Conservation (phyloP, 2,329 filamentous ascomycete genomes). For the Coniochaeta sp. region DNA sequence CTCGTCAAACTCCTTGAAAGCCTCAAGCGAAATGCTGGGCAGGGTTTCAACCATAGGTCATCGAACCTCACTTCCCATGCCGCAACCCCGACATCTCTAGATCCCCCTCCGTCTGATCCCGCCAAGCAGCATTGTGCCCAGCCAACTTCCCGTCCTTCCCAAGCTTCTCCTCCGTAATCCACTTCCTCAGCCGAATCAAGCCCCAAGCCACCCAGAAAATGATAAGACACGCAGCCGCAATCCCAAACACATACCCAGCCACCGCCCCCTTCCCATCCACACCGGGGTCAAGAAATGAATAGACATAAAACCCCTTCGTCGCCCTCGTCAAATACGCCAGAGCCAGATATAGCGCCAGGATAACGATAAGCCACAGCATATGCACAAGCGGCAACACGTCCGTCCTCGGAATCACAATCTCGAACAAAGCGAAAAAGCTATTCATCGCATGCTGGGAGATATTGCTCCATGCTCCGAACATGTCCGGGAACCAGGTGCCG, state of each 20-base stretch:
- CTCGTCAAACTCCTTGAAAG: not conserved
- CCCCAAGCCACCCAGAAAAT: constrained; percentile 45
- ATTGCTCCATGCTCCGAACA: constrained; percentile 56
- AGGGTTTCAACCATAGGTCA: not conserved
- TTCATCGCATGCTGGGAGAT: constrained; percentile 72
- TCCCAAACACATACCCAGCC: constrained; percentile 56
- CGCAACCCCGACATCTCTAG: not conserved
- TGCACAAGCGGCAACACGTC: constrained; percentile 55
- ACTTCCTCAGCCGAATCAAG: constrained; percentile 41
- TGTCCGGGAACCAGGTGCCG: constrained; percentile 38
- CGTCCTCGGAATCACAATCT: constrained; percentile 63
- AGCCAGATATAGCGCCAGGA: constrained; percentile 64
- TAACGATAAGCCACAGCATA: constrained; percentile 57
- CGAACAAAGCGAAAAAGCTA: constrained; percentile 64
- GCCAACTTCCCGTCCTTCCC: constrained; percentile 31
- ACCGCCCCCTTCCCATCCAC: constrained; percentile 44
- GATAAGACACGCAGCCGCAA: constrained; percentile 42
- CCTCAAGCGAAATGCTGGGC: not conserved
- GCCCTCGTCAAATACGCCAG: constrained; percentile 67
- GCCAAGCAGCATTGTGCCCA: not conserved
- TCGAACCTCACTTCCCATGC: not conserved
- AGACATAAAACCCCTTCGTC: constrained; percentile 67
- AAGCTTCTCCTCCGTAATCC: constrained; percentile 39
- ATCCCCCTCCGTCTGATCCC: not conserved
- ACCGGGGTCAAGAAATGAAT: constrained; percentile 64